phyloP scores from a whole-genome alignment of 2,329 filamentous ascomycete genomes.

The Fusarium oxysporum region DNA sequence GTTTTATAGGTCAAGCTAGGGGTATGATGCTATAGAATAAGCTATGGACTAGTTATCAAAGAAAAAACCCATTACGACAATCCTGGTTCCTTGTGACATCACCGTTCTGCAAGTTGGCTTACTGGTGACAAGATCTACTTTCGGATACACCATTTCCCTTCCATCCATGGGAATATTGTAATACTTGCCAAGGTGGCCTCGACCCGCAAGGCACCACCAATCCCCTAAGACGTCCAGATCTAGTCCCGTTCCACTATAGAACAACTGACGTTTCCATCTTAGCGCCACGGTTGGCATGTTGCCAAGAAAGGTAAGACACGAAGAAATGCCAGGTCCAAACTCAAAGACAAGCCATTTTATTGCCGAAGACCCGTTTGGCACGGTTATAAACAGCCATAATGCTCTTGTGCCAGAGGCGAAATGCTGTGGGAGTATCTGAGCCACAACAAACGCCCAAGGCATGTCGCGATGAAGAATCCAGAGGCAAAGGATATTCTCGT shows the following conservation, averaged over 20 bases:
- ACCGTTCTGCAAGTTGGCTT: accelerated
- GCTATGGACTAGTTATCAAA: accelerated
- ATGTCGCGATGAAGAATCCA: background rate
- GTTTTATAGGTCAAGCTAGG: background rate
- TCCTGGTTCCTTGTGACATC: background rate
- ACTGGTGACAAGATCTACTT: accelerated
- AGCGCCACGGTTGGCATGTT: constrained; percentile 15
- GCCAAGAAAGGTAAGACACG: background rate
- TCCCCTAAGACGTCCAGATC: background rate
- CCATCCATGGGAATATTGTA: background rate
- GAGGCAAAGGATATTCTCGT: constrained; percentile 4
- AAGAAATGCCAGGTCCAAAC: background rate
- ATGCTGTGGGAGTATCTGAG: background rate
- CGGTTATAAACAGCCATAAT: background rate
- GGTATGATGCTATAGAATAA: too few species aligned
- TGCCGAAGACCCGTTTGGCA: background rate
- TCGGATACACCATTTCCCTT: background rate
- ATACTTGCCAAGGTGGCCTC: background rate
- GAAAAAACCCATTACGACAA: accelerated
- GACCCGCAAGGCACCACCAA: background rate
- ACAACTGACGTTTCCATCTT: background rate
- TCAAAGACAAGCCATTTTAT: background rate
- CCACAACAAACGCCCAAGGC: background rate
- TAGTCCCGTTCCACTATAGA: accelerated
- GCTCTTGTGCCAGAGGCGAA: background rate